These are phyloP conservation scores for Melastoma candidum DNA, from an alignment of 441 rosid species.

Conservation along the genomic window DNA sequence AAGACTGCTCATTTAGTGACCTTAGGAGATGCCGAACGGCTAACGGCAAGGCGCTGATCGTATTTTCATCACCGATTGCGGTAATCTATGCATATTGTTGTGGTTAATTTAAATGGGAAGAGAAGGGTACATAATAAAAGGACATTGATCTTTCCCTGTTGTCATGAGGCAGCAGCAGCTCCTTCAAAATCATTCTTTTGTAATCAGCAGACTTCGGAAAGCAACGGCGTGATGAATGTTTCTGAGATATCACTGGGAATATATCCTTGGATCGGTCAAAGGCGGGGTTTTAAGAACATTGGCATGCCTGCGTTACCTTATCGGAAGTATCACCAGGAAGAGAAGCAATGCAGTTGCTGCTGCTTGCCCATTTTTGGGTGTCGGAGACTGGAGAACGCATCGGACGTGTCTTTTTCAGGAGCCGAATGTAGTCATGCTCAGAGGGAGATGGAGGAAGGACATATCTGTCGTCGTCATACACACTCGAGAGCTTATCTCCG, in stretches of 20 bases:
- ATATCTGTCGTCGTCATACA: conserved; percentile 8
- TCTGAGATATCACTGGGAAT: conserved; percentile 17
- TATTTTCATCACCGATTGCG: not conserved
- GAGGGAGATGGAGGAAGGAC: conserved; percentile 25
- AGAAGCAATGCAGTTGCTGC: conserved; percentile 29
- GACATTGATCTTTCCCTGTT: conserved; percentile 1
- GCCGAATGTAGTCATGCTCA: conserved; percentile 24
- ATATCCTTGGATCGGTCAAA: no score
- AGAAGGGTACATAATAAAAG: not conserved
- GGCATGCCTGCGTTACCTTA: no score
- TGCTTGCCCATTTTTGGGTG: conserved; percentile 36
- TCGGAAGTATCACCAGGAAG: not conserved
- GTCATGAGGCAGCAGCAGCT: not conserved
- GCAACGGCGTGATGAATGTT: conserved; percentile 7
- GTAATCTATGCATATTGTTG: not conserved
- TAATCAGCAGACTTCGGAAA: not conserved
- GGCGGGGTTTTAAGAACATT: no score
- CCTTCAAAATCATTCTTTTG: not conserved
- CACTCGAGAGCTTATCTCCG: conserved; percentile 17
- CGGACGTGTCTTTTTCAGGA: conserved; percentile 21
- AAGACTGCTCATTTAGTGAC: conserved; percentile 32
- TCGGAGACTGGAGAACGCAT: conserved; percentile 52
- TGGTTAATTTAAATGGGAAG: conserved; percentile 2
- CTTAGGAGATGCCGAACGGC: conserved; percentile 34
- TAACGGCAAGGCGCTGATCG: conserved; percentile 12